Percentiles rank a stretch among this genome's conserved stretches.
Conservation (phyloP, 2,329 filamentous ascomycete species). For the Aureobasidium sp. region DNA sequence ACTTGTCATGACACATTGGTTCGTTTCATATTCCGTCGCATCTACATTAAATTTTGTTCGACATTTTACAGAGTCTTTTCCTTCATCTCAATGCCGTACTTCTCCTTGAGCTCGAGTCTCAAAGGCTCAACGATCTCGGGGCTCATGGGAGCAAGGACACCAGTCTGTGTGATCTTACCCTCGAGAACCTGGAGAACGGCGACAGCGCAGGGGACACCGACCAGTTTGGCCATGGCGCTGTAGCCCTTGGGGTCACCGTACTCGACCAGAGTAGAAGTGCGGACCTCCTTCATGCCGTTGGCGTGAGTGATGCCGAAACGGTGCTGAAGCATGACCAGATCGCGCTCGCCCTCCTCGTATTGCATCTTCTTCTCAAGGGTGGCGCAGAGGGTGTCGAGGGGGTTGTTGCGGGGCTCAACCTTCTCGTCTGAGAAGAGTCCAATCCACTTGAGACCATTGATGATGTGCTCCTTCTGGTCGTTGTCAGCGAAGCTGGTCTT, state of each 20-base stretch:
- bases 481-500: constrained; percentile 64
- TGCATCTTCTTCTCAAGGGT: constrained; percentile 88
- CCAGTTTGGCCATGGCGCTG: constrained; percentile 74
- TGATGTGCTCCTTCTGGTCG: constrained; percentile 61
- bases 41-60: neutral
- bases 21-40: neutral
- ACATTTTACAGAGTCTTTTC: constrained; percentile 49
- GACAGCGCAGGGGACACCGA: constrained; percentile 66
- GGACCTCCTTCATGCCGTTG: constrained; percentile 67
- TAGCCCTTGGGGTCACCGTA: constrained; percentile 69
- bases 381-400: constrained; percentile 84
- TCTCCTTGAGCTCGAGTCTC: constrained; percentile 68
- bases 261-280: constrained; percentile 72
- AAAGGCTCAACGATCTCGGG: constrained; percentile 63
- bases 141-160: constrained; percentile 67
- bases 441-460: constrained; percentile 67
- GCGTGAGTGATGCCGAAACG: constrained; percentile 77
- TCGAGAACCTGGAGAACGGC: constrained; percentile 47
- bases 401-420: constrained; percentile 66
- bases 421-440: constrained; percentile 58
- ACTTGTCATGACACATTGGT: constrained; percentile 2
- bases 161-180: constrained; percentile 28
- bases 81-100: constrained; percentile 64
- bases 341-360: constrained; percentile 73
- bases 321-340: constrained; percentile 72